Conservation (phyloP, 2,329 filamentous ascomycete genomes). For the Hypoxylon sp. region DNA sequence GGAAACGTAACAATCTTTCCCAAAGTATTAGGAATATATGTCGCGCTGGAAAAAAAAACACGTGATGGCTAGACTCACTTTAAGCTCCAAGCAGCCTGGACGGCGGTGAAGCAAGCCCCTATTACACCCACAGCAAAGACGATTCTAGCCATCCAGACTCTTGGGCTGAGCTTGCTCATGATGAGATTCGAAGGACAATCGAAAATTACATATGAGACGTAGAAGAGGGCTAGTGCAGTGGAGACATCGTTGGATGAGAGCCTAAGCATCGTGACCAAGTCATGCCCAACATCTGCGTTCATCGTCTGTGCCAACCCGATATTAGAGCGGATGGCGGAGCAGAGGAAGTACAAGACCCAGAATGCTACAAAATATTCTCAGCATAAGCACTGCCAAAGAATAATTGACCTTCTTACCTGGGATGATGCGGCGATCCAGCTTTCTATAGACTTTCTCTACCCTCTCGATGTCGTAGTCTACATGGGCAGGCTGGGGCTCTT, state of each 20-base stretch:
- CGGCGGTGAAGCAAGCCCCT: constrained; percentile 85
- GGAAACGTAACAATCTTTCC: constrained; percentile 77
- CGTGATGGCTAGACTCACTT: constrained; percentile 66
- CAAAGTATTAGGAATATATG: constrained; percentile 30
- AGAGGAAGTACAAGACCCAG: constrained; percentile 92
- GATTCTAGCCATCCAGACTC: constrained; percentile 92
- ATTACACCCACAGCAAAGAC: constrained; percentile 89
- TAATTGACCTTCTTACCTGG: constrained; percentile 58
- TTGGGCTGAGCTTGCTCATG: constrained; percentile 87
- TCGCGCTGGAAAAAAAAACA: background rate
- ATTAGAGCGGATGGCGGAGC: constrained; percentile 91
- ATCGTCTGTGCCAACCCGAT: constrained; percentile 95
- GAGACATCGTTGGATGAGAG: constrained; percentile 83
- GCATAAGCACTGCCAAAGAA: background rate
- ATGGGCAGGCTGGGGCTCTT: constrained; percentile 34
- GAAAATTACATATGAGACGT: constrained; percentile 91
- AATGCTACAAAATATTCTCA: constrained; percentile 68
- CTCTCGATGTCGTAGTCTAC: constrained; percentile 62
- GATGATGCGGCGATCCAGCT: constrained; percentile 71
- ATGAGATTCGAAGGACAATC: constrained; percentile 89
- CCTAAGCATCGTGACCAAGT: constrained; percentile 78
- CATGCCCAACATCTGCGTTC: constrained; percentile 79
- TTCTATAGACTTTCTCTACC: constrained; percentile 69
- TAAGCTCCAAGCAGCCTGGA: constrained; percentile 85
- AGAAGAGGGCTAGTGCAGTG: constrained; percentile 87